phyloP scores from a whole-genome alignment of 192 early-diverging fungal genomes.

The Backusella tuberculispora region DNA sequence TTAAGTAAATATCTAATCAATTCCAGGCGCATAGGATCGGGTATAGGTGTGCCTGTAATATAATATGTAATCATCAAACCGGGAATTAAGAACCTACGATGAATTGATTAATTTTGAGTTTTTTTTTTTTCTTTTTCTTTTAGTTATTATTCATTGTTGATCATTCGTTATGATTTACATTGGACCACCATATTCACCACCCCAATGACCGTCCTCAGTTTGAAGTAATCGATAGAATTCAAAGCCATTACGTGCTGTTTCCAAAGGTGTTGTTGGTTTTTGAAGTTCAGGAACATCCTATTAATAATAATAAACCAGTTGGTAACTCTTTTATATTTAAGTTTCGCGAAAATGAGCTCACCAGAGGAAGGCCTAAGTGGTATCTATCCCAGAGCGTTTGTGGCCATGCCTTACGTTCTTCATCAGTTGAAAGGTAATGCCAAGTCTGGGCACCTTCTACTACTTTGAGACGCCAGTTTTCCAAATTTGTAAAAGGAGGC shows the following conservation, averaged over 20 bases:
- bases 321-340: background rate
- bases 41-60: slow-evolving; percentile 73
- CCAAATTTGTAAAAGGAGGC: slow-evolving; percentile 67
- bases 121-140: background rate
- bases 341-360: slow-evolving; percentile 22
- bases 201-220: slow-evolving; percentile 93
- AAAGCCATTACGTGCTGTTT: slow-evolving; percentile 91
- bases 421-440: slow-evolving; percentile 74
- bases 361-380: slow-evolving; percentile 80
- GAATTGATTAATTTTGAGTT: background rate
- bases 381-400: slow-evolving; percentile 85
- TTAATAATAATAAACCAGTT: background rate
- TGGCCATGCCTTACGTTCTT: slow-evolving; percentile 61
- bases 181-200: slow-evolving; percentile 95
- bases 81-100: slow-evolving; percentile 78
- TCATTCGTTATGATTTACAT: slow-evolving; percentile 48
- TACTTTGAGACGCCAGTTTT: slow-evolving; percentile 84
- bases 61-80: slow-evolving; percentile 90
- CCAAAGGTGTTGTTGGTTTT: slow-evolving; percentile 68
- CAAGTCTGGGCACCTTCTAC: slow-evolving; percentile 91
- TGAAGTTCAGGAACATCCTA: slow-evolving; percentile 59
- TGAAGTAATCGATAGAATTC: slow-evolving; percentile 88
- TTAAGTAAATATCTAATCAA: slow-evolving; percentile 87
- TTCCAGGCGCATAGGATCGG: slow-evolving; percentile 70
- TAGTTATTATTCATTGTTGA: background rate